Conservation (phyloP, 2,329 filamentous ascomycete genomes). For the Epichloe festucae region DNA sequence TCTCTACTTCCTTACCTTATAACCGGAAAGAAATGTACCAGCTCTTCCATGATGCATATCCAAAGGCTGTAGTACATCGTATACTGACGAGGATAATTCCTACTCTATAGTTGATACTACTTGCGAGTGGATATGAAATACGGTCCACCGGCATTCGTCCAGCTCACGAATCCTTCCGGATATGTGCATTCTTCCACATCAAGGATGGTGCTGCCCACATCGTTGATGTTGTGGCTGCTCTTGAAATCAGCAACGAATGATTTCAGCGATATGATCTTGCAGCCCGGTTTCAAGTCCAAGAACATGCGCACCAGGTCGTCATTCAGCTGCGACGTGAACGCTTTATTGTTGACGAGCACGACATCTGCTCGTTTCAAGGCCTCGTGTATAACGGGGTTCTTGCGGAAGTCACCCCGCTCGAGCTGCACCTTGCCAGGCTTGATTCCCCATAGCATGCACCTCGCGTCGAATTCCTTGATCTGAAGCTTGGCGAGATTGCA, state of each 20-base stretch:
- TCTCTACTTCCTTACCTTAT: not conserved
- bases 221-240: conserved; percentile 61
- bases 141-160: conserved; percentile 71
- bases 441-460: conserved; percentile 83
- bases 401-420: conserved; percentile 72
- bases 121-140: conserved; percentile 86
- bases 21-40: not conserved
- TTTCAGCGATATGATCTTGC: conserved; percentile 81
- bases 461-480: conserved; percentile 67
- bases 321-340: conserved; percentile 81
- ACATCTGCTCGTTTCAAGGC: conserved; percentile 79
- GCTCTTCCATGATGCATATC: conserved; percentile 2
- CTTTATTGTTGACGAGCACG: conserved; percentile 96
- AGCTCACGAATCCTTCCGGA: conserved; percentile 70
- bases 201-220: conserved; percentile 71
- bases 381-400: conserved; percentile 54
- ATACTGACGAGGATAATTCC: conserved; percentile 16
- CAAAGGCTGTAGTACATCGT: conserved; percentile 3
- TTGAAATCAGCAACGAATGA: conserved; percentile 76
- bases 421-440: conserved; percentile 67
- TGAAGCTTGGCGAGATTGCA: conserved; percentile 72
- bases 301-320: conserved; percentile 78
- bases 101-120: conserved; percentile 18
- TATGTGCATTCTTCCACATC: conserved; percentile 54
- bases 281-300: conserved; percentile 81